Conservation (phyloP, 306 rosid species). For the Cicer pinnatifidum region DNA sequence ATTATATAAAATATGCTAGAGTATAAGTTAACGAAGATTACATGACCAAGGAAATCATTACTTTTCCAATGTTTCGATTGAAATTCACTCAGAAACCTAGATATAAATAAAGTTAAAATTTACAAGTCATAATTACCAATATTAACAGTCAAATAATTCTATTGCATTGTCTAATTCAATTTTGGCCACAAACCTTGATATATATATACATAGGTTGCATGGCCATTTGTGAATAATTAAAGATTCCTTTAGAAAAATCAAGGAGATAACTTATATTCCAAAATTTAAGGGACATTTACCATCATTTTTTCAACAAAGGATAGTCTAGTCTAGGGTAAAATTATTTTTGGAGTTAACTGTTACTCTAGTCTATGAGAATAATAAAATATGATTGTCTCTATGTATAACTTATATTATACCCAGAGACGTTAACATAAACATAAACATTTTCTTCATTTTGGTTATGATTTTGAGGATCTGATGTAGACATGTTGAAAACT, state of each 20-base stretch:
- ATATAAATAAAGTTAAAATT: slow-evolving; percentile 37
- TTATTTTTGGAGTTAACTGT: too few relatives aligned
- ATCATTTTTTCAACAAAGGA: too few relatives aligned
- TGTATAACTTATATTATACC: too few relatives aligned
- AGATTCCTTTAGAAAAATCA: slow-evolving; percentile 70
- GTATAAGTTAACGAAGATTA: slow-evolving; percentile 13
- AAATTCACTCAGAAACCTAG: slow-evolving; percentile 84
- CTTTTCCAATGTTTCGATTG: slow-evolving; percentile 80
- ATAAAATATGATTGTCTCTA: too few relatives aligned
- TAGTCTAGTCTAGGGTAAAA: too few relatives aligned
- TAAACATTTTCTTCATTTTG: too few relatives aligned
- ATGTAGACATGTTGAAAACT: too few relatives aligned
- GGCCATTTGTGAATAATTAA: slow-evolving; percentile 74
- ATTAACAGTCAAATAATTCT: slow-evolving; percentile 12
- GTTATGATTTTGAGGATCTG: too few relatives aligned
- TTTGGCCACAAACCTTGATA: slow-evolving; percentile 65
- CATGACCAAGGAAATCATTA: slow-evolving; percentile 72
- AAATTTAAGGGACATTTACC: too few relatives aligned
- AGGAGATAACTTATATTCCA: slow-evolving; percentile 31
- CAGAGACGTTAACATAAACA: too few relatives aligned
- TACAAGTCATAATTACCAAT: not conserved
- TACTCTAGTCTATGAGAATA: too few relatives aligned
- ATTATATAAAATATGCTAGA: too few relatives aligned
- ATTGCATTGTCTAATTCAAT: not conserved
- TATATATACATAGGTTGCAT: slow-evolving; percentile 57